Evolutionary conservation across 108 stramenopile genomes (phyloP).

Genomic region (Nannochloropsis salina): DNA sequence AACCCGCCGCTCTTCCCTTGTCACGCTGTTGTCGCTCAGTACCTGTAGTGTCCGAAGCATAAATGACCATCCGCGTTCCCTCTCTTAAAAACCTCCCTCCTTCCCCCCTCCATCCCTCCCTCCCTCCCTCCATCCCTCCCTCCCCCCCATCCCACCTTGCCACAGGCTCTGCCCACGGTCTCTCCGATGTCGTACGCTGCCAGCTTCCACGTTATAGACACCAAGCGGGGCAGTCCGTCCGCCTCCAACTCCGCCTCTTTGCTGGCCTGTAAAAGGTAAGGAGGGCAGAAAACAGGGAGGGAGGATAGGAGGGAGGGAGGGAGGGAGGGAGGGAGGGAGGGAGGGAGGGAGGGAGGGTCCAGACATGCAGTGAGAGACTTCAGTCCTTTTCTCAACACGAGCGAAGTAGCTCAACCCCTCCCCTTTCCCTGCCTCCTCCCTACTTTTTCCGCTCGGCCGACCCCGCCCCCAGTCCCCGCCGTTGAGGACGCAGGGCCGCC

Average conservation of each 20-base stretch:
- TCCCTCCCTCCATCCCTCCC: not conserved
- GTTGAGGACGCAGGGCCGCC: not conserved
- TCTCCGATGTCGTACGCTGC: not conserved
- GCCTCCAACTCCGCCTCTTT: not conserved
- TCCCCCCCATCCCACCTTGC: not conserved
- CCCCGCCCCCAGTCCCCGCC: not conserved
- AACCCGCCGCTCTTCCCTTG: not conserved
- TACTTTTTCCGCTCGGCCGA: not conserved
- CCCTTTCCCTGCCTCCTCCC: not conserved
- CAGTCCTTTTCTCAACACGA: too few species aligned
- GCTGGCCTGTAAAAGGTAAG: too few species aligned
- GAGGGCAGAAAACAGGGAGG: too few species aligned
- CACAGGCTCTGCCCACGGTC: not conserved
- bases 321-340: too few species aligned
- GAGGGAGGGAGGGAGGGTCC: too few species aligned
- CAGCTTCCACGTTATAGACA: conserved; percentile 5
- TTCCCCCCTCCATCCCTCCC: not conserved
- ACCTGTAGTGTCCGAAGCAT: not conserved
- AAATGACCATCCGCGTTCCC: too few species aligned
- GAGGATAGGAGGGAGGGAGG: too few species aligned
- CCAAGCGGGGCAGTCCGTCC: not conserved
- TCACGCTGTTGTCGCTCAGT: conserved; percentile 3
- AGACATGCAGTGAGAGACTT: too few species aligned
- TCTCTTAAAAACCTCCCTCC: not conserved
- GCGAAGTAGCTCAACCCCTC: not conserved